Evolutionary conservation across 352 stramenopile species (phyloP).

Genomic region (Phytophthora fragariae): DNA sequence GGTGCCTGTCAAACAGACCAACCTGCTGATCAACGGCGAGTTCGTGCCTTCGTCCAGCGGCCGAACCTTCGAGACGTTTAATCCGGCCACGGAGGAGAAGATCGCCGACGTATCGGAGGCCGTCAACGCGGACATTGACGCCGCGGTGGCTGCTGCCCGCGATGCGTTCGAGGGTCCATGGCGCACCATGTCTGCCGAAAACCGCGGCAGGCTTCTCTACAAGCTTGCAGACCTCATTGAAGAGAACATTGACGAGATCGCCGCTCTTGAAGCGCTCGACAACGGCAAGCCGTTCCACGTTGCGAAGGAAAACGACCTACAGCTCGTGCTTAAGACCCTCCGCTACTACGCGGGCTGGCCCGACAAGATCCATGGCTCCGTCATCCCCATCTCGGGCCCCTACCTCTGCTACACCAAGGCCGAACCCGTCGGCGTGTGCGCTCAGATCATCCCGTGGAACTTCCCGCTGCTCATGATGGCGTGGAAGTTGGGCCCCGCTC

Average conservation of each 20-base stretch:
- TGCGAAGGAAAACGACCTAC: conserved; percentile 82
- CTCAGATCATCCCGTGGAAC: conserved; percentile 97
- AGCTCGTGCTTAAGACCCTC: conserved; percentile 81
- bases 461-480: conserved; percentile 97
- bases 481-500: conserved; percentile 92
- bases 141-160: conserved; percentile 65
- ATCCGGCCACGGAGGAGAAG: conserved; percentile 76
- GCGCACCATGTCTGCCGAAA: conserved; percentile 46
- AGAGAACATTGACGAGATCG: conserved; percentile 62
- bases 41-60: conserved; percentile 70
- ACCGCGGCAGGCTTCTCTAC: conserved; percentile 45
- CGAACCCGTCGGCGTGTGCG: conserved; percentile 92
- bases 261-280: conserved; percentile 92
- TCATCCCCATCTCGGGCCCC: conserved; percentile 56
- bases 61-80: conserved; percentile 74
- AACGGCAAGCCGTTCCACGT: conserved; percentile 93
- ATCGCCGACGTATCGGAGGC: conserved; percentile 72
- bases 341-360: conserved; percentile 94
- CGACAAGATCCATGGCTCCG: conserved; percentile 78
- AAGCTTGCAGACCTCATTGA: conserved; percentile 54
- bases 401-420: conserved; percentile 63
- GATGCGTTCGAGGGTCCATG: conserved; percentile 68
- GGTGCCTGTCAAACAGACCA: conserved; percentile 57
- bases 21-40: conserved; percentile 85
- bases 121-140: conserved; percentile 63